Percentiles rank a stretch among this genome's conserved stretches.
Conservation (phyloP, 164 flowering plant species). For the Vitis vinifera region ASM3070453v1 NC_081820.1:25677501-25678000, state of each 20-base stretch:
- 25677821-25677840: slow-evolving; percentile 30
- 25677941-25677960: background rate
- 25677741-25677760: slow-evolving; percentile 22
- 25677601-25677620: too few species aligned
- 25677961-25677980: too few species aligned
- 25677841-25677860: slow-evolving; percentile 24
- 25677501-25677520: too few species aligned
- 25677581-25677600: too few species aligned
- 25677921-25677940: background rate
- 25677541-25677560: too few species aligned
- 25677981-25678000: too few species aligned
- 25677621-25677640: background rate
- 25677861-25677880: slow-evolving; percentile 26
- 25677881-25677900: slow-evolving; percentile 11
- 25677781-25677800: slow-evolving; percentile 20
- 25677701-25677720: slow-evolving; percentile 1
- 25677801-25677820: slow-evolving; percentile 1
- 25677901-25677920: background rate
- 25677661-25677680: too few species aligned
- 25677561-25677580: too few species aligned
- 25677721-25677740: slow-evolving; percentile 4
- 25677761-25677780: slow-evolving; percentile 3
- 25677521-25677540: too few species aligned
- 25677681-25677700: too few species aligned
- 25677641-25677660: slow-evolving; percentile 11